Percentiles rank a stretch among this genome's conserved stretches.
phyloP scores from a whole-genome alignment of 2,329 filamentous ascomycete species.

The Calonectria hongkongensis region DNA sequence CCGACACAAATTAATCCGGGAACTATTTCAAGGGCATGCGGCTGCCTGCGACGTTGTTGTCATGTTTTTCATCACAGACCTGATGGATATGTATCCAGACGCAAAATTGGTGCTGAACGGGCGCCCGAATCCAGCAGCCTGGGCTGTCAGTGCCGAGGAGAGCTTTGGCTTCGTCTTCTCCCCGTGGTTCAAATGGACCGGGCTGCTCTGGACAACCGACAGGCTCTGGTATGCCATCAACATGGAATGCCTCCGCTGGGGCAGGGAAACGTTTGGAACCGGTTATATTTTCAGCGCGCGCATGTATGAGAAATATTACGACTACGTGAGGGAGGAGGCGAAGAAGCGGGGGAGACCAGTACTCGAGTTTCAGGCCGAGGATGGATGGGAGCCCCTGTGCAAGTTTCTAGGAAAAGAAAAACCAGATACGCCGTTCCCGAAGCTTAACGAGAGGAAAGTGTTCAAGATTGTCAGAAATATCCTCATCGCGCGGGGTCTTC shows the following conservation, averaged over 20 bases:
- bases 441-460: conserved; percentile 46
- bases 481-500: conserved; percentile 41
- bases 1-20: conserved; percentile 56
- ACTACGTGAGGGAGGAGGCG: conserved; percentile 55
- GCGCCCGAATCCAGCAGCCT: conserved; percentile 51
- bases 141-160: conserved; percentile 53
- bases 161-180: conserved; percentile 57
- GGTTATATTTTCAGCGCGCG: conserved; percentile 26
- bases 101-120: conserved; percentile 59
- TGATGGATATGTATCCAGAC: conserved; percentile 63
- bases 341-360: conserved; percentile 54
- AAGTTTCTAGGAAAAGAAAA: conserved; percentile 55
- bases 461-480: conserved; percentile 44
- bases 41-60: conserved; percentile 57
- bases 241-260: conserved; percentile 18
- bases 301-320: conserved; percentile 44
- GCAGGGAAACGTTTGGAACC: conserved; percentile 3
- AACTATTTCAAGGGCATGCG: conserved; percentile 57
- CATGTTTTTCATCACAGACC: conserved; percentile 58
- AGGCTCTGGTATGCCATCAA: conserved; percentile 56
- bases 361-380: conserved; percentile 55
- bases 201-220: conserved; percentile 54
- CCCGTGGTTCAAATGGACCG: conserved; percentile 50
- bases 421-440: conserved; percentile 42
- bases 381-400: conserved; percentile 67